Conservation (phyloP, 129 eudicot species). For the Ambrosia trifida region DNA sequence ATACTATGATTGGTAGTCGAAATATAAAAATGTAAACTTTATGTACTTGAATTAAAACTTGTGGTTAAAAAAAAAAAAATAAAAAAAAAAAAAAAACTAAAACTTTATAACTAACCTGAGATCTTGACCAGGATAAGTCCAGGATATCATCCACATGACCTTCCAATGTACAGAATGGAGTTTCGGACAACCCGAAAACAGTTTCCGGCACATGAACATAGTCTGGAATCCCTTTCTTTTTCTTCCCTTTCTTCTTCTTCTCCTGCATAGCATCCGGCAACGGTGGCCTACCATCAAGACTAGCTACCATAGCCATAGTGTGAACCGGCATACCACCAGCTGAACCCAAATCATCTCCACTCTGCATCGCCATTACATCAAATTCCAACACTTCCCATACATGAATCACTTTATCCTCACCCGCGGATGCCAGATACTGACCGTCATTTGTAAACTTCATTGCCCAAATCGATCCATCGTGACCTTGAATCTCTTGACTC, state of each 20-base stretch:
- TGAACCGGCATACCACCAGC: constrained; percentile 32
- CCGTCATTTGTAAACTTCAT: constrained; percentile 45
- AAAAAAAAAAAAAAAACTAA: too few species aligned
- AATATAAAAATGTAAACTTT: neutral
- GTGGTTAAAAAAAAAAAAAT: neutral
- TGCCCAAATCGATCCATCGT: constrained; percentile 40
- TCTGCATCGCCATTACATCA: constrained; percentile 31
- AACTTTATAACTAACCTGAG: constrained; percentile 56
- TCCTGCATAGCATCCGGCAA: constrained; percentile 59
- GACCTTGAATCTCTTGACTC: constrained; percentile 40
- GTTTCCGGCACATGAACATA: constrained; percentile 80
- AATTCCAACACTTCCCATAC: constrained; percentile 46
- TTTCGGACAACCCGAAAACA: constrained; percentile 69
- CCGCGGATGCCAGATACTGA: constrained; percentile 38
- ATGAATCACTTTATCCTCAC: constrained; percentile 39
- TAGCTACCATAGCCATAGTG: constrained; percentile 26
- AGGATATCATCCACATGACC: constrained; percentile 82
- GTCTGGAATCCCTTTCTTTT: constrained; percentile 56
- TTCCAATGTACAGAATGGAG: constrained; percentile 59
- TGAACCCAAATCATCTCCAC: constrained; percentile 34
- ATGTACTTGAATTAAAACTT: neutral
- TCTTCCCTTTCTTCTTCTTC: constrained; percentile 62
- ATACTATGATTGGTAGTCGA: neutral
- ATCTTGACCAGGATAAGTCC: constrained; percentile 83
- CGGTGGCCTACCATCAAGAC: constrained; percentile 56